Evolutionary conservation across 2,329 filamentous ascomycete species (phyloP).

Genomic region (Penicillium italicum): DNA sequence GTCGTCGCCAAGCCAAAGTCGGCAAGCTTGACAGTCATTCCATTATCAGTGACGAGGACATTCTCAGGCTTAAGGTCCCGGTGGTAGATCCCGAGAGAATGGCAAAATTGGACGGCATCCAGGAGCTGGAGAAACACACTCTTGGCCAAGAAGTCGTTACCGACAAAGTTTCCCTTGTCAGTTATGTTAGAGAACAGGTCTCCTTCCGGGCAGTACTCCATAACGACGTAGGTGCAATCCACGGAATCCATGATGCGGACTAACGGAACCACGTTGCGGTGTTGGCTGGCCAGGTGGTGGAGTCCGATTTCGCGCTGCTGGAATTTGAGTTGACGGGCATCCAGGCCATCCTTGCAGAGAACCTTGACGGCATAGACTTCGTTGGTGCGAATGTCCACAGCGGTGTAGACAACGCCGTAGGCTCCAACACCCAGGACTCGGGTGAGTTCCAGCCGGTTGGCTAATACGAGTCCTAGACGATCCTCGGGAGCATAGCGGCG

Average conservation of each 20-base stretch:
- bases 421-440: slow-evolving; percentile 87
- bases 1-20: slow-evolving; percentile 95
- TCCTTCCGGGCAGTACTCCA: slow-evolving; percentile 96
- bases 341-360: slow-evolving; percentile 88
- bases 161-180: slow-evolving; percentile 86
- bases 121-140: slow-evolving; percentile 89
- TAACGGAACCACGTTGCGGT: slow-evolving; percentile 91
- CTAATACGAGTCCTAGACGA: slow-evolving; percentile 77
- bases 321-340: slow-evolving; percentile 80
- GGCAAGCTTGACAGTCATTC: slow-evolving; percentile 87
- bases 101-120: slow-evolving; percentile 94
- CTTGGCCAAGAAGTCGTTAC: slow-evolving; percentile 84
- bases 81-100: slow-evolving; percentile 90
- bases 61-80: slow-evolving; percentile 98
- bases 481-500: slow-evolving; percentile 70
- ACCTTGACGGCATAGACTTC: slow-evolving; percentile 93
- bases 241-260: slow-evolving; percentile 86
- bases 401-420: slow-evolving; percentile 93
- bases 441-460: slow-evolving; percentile 76
- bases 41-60: slow-evolving; percentile 83
- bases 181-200: slow-evolving; percentile 98
- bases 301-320: slow-evolving; percentile 90
- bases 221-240: slow-evolving; percentile 92
- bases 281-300: slow-evolving; percentile 82
- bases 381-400: slow-evolving; percentile 76